Conservation (phyloP, 2,329 filamentous ascomycete genomes). For the Aspergillus clavatus region DNA sequence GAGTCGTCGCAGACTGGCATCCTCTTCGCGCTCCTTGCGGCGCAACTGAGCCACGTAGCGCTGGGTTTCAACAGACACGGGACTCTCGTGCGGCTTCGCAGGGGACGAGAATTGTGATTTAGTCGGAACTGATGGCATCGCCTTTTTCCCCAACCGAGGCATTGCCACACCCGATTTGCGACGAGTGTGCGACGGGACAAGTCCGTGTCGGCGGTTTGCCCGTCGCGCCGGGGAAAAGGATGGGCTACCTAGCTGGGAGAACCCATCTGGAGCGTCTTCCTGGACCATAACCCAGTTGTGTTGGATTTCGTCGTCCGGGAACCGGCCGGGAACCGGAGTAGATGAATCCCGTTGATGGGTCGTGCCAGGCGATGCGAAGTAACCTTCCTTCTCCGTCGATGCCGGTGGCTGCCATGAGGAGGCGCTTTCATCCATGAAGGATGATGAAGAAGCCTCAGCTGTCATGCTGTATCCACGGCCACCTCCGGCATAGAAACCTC, state of each 20-base stretch:
- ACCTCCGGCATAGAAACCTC: conserved; percentile 81
- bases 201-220: conserved; percentile 19
- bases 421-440: conserved; percentile 19
- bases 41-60: conserved; percentile 66
- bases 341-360: conserved; percentile 16
- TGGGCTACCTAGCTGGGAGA: conserved; percentile 11
- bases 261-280: conserved; percentile 17
- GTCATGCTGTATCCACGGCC: conserved; percentile 65
- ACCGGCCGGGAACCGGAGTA: conserved; percentile 52
- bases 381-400: conserved; percentile 23
- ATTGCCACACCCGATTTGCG: conserved; percentile 22
- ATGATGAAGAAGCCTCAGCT: conserved; percentile 12
- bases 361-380: conserved; percentile 10
- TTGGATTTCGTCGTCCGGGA: conserved; percentile 50
- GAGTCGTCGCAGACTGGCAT: conserved; percentile 72
- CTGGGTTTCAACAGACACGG: conserved; percentile 58
- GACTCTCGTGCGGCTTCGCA: conserved; percentile 27
- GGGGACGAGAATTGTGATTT: conserved; percentile 22
- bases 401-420: conserved; percentile 23
- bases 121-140: conserved; percentile 20
- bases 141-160: conserved; percentile 23
- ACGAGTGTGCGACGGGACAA: conserved; percentile 20
- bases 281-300: conserved; percentile 68
- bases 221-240: conserved; percentile 17
- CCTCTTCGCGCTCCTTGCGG: conserved; percentile 70